Evolutionary conservation across 352 stramenopile species (phyloP).

Genomic region (Phytophthora foliorum): DNA sequence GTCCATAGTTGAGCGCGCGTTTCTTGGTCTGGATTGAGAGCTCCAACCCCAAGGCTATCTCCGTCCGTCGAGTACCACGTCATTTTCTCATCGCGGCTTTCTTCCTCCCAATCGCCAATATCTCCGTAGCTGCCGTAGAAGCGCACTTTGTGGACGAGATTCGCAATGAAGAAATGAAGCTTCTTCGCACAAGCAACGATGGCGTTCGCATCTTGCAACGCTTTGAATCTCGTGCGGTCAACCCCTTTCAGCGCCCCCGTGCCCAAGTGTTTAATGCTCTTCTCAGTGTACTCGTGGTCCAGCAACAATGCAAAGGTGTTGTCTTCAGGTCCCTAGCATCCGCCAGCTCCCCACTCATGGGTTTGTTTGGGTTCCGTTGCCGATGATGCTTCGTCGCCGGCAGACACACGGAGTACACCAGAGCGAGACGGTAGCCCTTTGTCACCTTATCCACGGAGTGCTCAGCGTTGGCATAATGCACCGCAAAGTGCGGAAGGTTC

Average conservation of each 20-base stretch:
- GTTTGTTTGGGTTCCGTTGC: background rate
- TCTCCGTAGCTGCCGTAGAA: slow-evolving; percentile 12
- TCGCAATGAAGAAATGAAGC: slow-evolving; percentile 19
- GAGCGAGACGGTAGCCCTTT: background rate
- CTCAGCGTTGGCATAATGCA: background rate
- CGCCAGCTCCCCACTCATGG: background rate
- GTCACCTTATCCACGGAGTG: background rate
- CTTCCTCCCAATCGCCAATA: background rate
- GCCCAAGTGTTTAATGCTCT: background rate
- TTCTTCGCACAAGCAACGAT: slow-evolving; percentile 4
- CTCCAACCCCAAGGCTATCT: background rate
- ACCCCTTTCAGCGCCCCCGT: slow-evolving; percentile 18
- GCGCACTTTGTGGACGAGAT: slow-evolving; percentile 16
- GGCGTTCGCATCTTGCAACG: slow-evolving; percentile 7
- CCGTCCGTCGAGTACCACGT: background rate
- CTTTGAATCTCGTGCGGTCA: slow-evolving; percentile 19
- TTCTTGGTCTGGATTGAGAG: slow-evolving; percentile 30
- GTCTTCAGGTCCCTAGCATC: slow-evolving; percentile 46
- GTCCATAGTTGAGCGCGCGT: slow-evolving; percentile 22
- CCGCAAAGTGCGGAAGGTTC: background rate
- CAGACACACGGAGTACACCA: background rate
- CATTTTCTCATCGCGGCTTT: background rate
- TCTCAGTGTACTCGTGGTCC: background rate
- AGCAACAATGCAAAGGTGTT: slow-evolving; percentile 34
- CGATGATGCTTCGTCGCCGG: slow-evolving; percentile 4